phyloP scores from a whole-genome alignment of 805 yeast species.

The Saccharomyces mikatae region DNA sequence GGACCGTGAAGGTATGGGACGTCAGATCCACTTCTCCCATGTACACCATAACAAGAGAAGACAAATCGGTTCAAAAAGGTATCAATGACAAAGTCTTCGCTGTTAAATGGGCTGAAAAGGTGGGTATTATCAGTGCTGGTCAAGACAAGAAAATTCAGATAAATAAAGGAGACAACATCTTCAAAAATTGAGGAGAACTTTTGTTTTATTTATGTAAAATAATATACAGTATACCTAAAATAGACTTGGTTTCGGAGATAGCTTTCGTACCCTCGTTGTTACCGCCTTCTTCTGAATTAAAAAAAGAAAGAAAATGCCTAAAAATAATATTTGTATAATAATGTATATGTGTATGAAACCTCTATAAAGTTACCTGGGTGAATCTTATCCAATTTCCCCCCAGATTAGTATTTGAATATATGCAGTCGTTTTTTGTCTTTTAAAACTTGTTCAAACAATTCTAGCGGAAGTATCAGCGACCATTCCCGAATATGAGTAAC shows the following conservation, averaged over 20 bases:
- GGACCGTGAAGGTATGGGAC: constrained; percentile 93
- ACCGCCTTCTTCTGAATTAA: background rate
- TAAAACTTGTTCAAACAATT: background rate
- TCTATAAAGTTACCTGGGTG: background rate
- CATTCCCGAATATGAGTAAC: background rate
- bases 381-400: background rate
- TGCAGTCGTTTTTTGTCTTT: background rate
- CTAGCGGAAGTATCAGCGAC: background rate
- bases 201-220: background rate
- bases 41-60: constrained; percentile 74
- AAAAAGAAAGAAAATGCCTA: background rate
- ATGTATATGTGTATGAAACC: background rate
- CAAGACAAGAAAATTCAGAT: constrained; percentile 89
- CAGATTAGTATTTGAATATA: background rate
- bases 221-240: background rate
- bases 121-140: constrained; percentile 89
- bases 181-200: constrained; percentile 12
- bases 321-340: background rate
- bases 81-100: constrained; percentile 67
- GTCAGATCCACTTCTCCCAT: constrained; percentile 75
- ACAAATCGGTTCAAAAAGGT: constrained; percentile 35
- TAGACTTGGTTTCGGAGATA: background rate
- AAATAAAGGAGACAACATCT: constrained; percentile 41
- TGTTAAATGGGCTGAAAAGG: constrained; percentile 70
- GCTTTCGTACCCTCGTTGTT: background rate